Conservation (phyloP, 805 yeast species). For the Diddensiella santjacobensis region DNA sequence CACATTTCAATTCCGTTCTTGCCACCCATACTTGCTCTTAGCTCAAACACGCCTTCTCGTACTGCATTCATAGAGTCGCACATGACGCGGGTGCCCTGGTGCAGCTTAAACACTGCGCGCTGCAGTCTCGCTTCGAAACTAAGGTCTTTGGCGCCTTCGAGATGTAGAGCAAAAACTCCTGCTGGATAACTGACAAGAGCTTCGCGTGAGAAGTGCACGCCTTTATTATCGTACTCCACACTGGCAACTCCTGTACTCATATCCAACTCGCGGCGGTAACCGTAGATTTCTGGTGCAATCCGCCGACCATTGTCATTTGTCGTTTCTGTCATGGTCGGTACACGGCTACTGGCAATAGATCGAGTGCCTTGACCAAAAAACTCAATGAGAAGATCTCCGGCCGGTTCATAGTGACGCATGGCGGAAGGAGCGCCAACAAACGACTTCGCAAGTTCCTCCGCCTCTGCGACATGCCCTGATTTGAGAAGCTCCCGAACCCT, state of each 20-base stretch:
- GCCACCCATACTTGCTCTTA: conserved; percentile 1
- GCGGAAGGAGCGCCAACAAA: not conserved
- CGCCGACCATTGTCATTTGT: not conserved
- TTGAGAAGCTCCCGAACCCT: conserved; percentile 4
- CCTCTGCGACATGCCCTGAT: conserved; percentile 3
- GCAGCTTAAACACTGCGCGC: not conserved
- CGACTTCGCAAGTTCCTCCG: conserved; percentile 4
- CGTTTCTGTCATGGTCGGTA: conserved; percentile 1
- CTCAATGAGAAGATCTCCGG: conserved; percentile 1
- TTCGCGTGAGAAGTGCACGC: not conserved
- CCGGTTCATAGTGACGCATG: conserved; percentile 6
- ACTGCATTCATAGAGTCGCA: not conserved
- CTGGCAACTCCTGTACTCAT: not conserved
- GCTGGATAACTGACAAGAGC: conserved; percentile 5
- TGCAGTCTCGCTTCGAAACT: not conserved
- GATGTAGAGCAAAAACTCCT: conserved; percentile 2
- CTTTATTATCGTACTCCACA: conserved; percentile 1
- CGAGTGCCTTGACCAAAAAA: conserved; percentile 3
- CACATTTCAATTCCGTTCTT: conserved; percentile 1
- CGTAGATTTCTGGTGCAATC: not conserved
- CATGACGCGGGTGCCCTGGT: not conserved
- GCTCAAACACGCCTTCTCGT: not conserved
- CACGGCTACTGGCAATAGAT: not conserved
- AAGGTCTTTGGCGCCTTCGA: not conserved
- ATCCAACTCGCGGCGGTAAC: conserved; percentile 4